A percentile compares a stretch with the other conserved stretches of the same genome.
Evolutionary conservation across 176 grass and related monocot genomes (phyloP).

Genomic region (Ensete ventricosum): DNA sequence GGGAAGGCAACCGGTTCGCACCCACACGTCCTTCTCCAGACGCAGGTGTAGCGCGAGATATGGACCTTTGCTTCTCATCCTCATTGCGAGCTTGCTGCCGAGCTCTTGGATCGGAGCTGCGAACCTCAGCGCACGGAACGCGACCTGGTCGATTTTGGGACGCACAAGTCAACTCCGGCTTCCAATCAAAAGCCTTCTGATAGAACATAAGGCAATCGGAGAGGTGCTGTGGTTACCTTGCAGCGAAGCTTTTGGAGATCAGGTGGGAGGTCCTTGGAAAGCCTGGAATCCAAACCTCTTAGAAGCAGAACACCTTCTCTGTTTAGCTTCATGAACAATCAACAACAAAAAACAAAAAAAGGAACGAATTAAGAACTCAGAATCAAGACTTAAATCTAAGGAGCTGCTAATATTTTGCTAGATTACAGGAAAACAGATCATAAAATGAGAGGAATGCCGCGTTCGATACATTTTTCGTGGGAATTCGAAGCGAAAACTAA

Average conservation of each 20-base stretch:
- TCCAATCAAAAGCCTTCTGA: not conserved
- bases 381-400: too few relatives aligned
- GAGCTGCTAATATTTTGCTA: too few relatives aligned
- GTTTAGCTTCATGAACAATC: conserved; percentile 18
- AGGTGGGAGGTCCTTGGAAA: conserved; percentile 6
- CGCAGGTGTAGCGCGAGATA: conserved; percentile 39
- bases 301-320: conserved; percentile 43
- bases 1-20: conserved; percentile 39
- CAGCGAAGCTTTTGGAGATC: conserved; percentile 17
- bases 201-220: not conserved
- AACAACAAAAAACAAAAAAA: not conserved
- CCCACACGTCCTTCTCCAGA: conserved; percentile 47
- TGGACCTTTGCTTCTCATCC: conserved; percentile 34
- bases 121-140: conserved; percentile 33
- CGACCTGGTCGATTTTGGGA: conserved; percentile 19
- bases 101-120: conserved; percentile 18
- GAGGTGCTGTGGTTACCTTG: conserved; percentile 7
- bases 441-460: too few relatives aligned
- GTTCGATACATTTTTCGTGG: too few relatives aligned
- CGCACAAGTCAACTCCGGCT: not conserved
- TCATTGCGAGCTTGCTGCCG: conserved; percentile 24
- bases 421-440: too few relatives aligned
- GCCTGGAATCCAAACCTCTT: conserved; percentile 27
- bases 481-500: too few relatives aligned
- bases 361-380: not conserved